Evolutionary conservation across 768 basidiomycete species (phyloP).

Genomic region (Russula sp.): DNA sequence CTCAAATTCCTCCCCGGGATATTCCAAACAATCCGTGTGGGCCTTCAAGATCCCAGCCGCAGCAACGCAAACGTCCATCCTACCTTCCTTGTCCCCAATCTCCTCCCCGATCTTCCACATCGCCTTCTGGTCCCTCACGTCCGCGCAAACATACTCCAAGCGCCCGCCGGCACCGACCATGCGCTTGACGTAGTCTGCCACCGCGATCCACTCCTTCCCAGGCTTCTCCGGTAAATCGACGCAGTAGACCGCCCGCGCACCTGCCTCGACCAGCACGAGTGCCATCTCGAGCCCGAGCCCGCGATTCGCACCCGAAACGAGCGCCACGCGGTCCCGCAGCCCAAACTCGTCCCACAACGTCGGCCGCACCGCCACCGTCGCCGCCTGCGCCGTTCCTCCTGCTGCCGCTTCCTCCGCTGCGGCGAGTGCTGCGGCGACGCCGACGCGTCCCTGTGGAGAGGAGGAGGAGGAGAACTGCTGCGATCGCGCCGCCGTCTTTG

Average conservation of each 20-base stretch:
- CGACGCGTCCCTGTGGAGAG: conserved; percentile 47
- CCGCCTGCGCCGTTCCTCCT: neutral
- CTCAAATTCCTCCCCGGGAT: conserved; percentile 56
- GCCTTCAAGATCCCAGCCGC: conserved; percentile 66
- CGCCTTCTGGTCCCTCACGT: conserved; percentile 56
- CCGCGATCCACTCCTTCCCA: conserved; percentile 49
- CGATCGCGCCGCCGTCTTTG: conserved; percentile 14
- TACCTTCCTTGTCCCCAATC: conserved; percentile 58
- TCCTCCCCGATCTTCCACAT: conserved; percentile 50
- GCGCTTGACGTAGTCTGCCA: conserved; percentile 42
- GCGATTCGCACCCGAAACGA: conserved; percentile 36
- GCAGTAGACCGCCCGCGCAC: conserved; percentile 63
- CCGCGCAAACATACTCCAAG: conserved; percentile 54
- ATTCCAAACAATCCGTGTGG: conserved; percentile 56
- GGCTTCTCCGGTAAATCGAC: conserved; percentile 53
- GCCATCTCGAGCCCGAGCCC: conserved; percentile 83
- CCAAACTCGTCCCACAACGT: conserved; percentile 56
- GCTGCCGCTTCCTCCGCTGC: conserved; percentile 24
- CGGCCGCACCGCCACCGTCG: conserved; percentile 27
- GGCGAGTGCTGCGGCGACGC: conserved; percentile 52
- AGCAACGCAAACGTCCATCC: conserved; percentile 71
- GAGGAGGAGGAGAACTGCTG: conserved; percentile 34
- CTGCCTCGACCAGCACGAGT: conserved; percentile 62
- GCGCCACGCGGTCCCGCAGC: conserved; percentile 45
- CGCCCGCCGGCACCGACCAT: conserved; percentile 25